Percentiles rank a stretch among this genome's conserved stretches.
These are phyloP conservation scores for Cutaneotrichosporon cutaneum DNA, from an alignment of 1,284 basidiomycete genomes.

Conservation along the genomic window DNA sequence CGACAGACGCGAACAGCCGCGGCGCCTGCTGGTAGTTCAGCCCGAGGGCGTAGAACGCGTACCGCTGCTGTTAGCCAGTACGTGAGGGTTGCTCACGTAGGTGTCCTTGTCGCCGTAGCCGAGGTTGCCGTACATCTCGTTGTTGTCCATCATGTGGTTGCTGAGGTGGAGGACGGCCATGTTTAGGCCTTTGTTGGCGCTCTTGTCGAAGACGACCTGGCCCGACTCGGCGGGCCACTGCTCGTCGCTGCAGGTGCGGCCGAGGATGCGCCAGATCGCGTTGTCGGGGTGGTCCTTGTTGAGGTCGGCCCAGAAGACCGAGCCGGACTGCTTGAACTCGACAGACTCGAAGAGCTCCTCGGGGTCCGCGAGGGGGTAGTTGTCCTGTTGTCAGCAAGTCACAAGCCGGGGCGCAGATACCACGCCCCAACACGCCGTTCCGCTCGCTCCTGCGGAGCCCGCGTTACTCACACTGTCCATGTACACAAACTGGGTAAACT, in stretches of 20 bases:
- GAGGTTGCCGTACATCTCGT: slow-evolving; percentile 53
- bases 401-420: too few species aligned
- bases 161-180: slow-evolving; percentile 55
- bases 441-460: neutral
- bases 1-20: slow-evolving; percentile 48
- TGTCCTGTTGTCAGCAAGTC: slow-evolving; percentile 40
- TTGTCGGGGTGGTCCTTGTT: slow-evolving; percentile 57
- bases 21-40: slow-evolving; percentile 52
- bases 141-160: slow-evolving; percentile 53
- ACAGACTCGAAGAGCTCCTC: slow-evolving; percentile 52
- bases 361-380: slow-evolving; percentile 54
- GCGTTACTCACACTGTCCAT: slow-evolving; percentile 46
- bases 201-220: slow-evolving; percentile 55
- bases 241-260: slow-evolving; percentile 51
- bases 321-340: slow-evolving; percentile 50
- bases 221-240: slow-evolving; percentile 57
- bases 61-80: slow-evolving; percentile 37
- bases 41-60: slow-evolving; percentile 54
- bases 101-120: slow-evolving; percentile 55
- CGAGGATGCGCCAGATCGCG: slow-evolving; percentile 55
- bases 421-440: too few species aligned
- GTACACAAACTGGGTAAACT: slow-evolving; percentile 51
- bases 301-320: slow-evolving; percentile 57
- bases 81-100: too few species aligned
- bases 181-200: slow-evolving; percentile 55